Conservation (phyloP, 176 grass and related monocot genomes). For the Raddia distichophylla region DNA sequence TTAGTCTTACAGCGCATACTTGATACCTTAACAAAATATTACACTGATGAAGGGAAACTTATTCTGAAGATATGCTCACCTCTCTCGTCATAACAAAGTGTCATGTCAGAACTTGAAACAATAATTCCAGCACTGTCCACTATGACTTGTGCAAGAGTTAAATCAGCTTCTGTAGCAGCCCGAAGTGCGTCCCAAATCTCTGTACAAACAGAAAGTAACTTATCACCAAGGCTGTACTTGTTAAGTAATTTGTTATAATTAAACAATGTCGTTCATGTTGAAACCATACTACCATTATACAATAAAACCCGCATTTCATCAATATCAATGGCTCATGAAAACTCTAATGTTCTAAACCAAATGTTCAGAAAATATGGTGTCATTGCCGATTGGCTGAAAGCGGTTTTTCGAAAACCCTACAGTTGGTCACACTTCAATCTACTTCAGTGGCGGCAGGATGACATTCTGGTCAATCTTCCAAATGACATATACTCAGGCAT, state of each 20-base stretch:
- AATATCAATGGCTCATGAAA: constrained; percentile 1
- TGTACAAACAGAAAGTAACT: constrained; percentile 30
- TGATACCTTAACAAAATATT: neutral
- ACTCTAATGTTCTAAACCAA: neutral
- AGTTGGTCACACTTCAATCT: no score
- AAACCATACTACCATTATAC: neutral
- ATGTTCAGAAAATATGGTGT: no score
- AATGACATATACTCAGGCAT: no score
- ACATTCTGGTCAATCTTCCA: no score
- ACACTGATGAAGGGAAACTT: neutral
- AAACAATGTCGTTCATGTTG: neutral
- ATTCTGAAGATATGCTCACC: constrained; percentile 42
- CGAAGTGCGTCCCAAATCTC: constrained; percentile 98
- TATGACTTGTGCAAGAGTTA: constrained; percentile 82
- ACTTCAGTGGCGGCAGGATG: no score
- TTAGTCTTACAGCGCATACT: neutral
- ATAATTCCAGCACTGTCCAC: constrained; percentile 91
- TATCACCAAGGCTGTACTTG: constrained; percentile 22
- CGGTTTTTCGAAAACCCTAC: no score
- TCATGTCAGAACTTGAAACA: constrained; percentile 75
- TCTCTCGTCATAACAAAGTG: constrained; percentile 87
- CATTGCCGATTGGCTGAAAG: no score
- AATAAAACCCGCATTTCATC: neutral
- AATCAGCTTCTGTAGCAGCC: constrained; percentile 76
- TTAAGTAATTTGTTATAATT: neutral